Conservation (phyloP, 2,329 filamentous ascomycete genomes). For the Fusarium solani-melongenae region DNA sequence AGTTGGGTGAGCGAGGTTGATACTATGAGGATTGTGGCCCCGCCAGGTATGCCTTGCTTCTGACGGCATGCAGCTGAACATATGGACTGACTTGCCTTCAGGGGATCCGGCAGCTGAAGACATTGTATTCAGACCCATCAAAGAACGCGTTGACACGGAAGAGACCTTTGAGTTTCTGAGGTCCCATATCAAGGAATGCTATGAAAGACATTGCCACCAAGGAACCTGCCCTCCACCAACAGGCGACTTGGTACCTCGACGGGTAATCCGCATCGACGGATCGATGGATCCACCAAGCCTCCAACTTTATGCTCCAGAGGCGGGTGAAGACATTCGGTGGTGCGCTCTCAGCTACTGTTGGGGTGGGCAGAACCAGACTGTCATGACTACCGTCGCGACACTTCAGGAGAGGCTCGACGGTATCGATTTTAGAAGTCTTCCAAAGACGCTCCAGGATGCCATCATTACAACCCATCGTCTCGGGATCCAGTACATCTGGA, state of each 20-base stretch:
- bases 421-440: constrained; percentile 1
- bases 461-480: background rate
- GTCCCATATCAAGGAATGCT: background rate
- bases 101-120: background rate
- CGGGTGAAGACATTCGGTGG: background rate
- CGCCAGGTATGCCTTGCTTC: background rate
- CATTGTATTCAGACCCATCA: background rate
- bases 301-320: background rate
- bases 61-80: background rate
- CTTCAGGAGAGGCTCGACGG: background rate
- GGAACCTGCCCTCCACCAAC: background rate
- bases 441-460: background rate
- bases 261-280: background rate
- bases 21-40: background rate
- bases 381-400: constrained; percentile 1
- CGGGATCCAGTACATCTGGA: background rate
- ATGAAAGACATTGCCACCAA: background rate
- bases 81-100: background rate
- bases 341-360: constrained; percentile 24
- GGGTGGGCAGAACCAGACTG: constrained; percentile 1
- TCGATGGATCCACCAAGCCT: background rate
- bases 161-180: background rate
- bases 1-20: background rate
- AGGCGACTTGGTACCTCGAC: background rate
- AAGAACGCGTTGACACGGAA: background rate